A percentile compares a stretch with the other conserved stretches of the same genome.
Conservation (phyloP, 805 yeast genomes). For the Suhomyces xylopsoci region DNA sequence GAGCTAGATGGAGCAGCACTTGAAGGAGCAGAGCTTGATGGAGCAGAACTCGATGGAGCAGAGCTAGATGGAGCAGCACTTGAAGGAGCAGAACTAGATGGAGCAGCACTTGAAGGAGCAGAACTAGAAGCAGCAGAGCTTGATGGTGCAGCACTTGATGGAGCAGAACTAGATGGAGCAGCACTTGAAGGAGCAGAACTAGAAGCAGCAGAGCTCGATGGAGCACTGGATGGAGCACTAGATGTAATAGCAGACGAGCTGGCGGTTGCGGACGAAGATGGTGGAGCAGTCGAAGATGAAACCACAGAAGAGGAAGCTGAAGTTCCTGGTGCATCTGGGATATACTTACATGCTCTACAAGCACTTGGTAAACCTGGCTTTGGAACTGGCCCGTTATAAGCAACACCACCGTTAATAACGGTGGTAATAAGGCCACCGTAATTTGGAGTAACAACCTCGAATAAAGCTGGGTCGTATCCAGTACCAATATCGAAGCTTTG, state of each 20-base stretch:
- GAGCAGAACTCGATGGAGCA: neutral
- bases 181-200: neutral
- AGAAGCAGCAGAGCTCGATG: neutral
- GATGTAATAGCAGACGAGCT: neutral
- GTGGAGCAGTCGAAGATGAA: neutral
- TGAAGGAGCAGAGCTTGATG: neutral
- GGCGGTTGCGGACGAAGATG: neutral
- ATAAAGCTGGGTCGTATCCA: constrained; percentile 6
- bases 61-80: neutral
- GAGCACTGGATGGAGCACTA: neutral
- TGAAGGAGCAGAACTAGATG: neutral
- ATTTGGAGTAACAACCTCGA: constrained; percentile 2
- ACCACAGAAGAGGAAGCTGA: constrained; percentile 1
- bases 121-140: neutral
- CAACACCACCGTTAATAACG: constrained; percentile 9
- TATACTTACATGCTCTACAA: constrained; percentile 1
- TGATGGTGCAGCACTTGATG: neutral
- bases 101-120: neutral
- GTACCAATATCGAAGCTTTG: constrained; percentile 10
- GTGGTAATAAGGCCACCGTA: constrained; percentile 6
- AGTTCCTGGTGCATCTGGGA: neutral
- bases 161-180: neutral
- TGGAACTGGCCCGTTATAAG: constrained; percentile 11
- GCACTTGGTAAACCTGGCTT: constrained; percentile 4
- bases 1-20: neutral